Conservation (phyloP, 2,329 filamentous ascomycete species). For the Celoporthe dispersa region DNA sequence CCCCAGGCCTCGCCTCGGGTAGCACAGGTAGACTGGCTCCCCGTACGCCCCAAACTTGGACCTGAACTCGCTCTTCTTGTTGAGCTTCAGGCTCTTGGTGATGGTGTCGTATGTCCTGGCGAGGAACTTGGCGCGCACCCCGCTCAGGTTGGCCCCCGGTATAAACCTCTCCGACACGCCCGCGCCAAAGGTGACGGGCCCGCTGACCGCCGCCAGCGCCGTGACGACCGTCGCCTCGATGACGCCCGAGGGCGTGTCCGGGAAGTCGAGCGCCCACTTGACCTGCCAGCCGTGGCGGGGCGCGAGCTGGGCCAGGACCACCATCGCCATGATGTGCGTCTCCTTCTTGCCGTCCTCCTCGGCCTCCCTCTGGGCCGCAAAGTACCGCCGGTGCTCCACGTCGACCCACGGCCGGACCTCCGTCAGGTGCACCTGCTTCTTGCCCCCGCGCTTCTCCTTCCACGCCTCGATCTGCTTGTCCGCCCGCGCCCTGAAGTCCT, state of each 20-base stretch:
- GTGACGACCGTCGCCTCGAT: slow-evolving; percentile 83
- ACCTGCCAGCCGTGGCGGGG: slow-evolving; percentile 88
- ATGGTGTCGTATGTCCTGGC: slow-evolving; percentile 82
- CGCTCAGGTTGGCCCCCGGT: slow-evolving; percentile 80
- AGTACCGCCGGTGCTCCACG: slow-evolving; percentile 80
- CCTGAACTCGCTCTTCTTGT: slow-evolving; percentile 85
- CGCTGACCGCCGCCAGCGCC: slow-evolving; percentile 59
- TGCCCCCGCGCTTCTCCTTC: slow-evolving; percentile 77
- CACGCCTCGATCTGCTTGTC: slow-evolving; percentile 78
- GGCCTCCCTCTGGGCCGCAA: slow-evolving; percentile 77
- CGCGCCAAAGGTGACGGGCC: slow-evolving; percentile 81
- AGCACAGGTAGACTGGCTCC: slow-evolving; percentile 87
- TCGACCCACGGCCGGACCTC: slow-evolving; percentile 91
- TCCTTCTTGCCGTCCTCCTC: slow-evolving; percentile 62
- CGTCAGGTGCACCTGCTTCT: slow-evolving; percentile 82
- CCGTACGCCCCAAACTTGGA: slow-evolving; percentile 87
- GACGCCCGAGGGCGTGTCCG: slow-evolving; percentile 79
- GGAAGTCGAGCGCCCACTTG: slow-evolving; percentile 96
- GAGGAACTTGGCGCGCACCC: slow-evolving; percentile 79
- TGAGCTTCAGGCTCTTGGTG: slow-evolving; percentile 79
- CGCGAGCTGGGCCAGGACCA: slow-evolving; percentile 81
- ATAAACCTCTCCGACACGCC: slow-evolving; percentile 76
- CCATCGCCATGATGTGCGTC: slow-evolving; percentile 69
- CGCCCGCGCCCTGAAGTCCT: slow-evolving; percentile 64
- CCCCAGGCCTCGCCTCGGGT: slow-evolving; percentile 83